These are phyloP conservation scores for Triticum monococcum DNA, from an alignment of 176 grass and related monocot species.

Conservation along the genomic window DNA sequence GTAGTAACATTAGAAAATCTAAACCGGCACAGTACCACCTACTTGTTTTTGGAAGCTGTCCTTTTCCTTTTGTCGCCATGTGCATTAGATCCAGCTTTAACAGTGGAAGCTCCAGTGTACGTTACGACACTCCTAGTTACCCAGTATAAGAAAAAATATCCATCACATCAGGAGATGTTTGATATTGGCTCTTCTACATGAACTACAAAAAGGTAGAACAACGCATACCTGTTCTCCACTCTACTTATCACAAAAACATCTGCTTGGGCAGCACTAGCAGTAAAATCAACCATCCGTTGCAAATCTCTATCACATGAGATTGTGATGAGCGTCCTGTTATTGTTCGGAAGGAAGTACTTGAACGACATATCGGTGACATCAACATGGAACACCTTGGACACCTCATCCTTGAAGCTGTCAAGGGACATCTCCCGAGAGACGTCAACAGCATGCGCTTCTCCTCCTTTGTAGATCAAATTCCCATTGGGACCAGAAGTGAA, in stretches of 20 bases:
- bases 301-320: constrained; percentile 89
- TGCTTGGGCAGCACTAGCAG: constrained; percentile 50
- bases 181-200: constrained; percentile 1
- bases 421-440: constrained; percentile 61
- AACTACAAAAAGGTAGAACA: constrained; percentile 7
- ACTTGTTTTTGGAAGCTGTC: constrained; percentile 49
- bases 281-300: constrained; percentile 96
- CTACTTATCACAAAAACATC: constrained; percentile 86
- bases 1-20: constrained; percentile 32
- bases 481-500: constrained; percentile 72
- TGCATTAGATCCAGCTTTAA: constrained; percentile 43
- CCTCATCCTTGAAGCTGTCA: constrained; percentile 72
- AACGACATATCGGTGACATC: constrained; percentile 72
- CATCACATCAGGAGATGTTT: constrained; percentile 17
- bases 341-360: constrained; percentile 96
- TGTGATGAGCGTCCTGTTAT: constrained; percentile 76
- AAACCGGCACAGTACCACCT: not conserved
- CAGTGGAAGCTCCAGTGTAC: constrained; percentile 58
- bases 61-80: constrained; percentile 55
- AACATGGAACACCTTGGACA: constrained; percentile 71
- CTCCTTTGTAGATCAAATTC: constrained; percentile 80
- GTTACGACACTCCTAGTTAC: constrained; percentile 55
- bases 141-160: constrained; percentile 29
- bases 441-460: constrained; percentile 89
- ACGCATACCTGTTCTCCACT: constrained; percentile 69